Conservation (phyloP, 805 yeast species). For the Metschnikowia drakensbergensis region DNA sequence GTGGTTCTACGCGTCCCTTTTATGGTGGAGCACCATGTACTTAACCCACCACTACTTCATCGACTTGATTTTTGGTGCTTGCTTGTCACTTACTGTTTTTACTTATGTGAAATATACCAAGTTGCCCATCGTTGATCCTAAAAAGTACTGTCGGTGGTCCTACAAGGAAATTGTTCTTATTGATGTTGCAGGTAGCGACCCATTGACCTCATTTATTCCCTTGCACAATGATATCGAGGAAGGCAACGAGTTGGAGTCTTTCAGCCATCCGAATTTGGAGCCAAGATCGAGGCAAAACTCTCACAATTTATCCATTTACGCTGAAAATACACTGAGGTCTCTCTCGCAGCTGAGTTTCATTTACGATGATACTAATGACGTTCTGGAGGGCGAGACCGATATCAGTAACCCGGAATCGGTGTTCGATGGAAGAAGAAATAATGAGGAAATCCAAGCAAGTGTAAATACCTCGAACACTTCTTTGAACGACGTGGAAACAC, state of each 20-base stretch:
- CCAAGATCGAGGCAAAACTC: conserved; percentile 5
- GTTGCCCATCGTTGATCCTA: conserved; percentile 57
- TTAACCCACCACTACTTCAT: conserved; percentile 94
- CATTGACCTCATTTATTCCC: conserved; percentile 23
- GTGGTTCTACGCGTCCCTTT: conserved; percentile 79
- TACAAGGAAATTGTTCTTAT: conserved; percentile 38
- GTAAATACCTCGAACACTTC: conserved; percentile 35
- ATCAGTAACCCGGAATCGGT: conserved; percentile 39
- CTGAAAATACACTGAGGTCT: conserved; percentile 3
- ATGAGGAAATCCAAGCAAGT: conserved; percentile 23
- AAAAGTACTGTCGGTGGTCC: conserved; percentile 66
- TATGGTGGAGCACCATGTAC: conserved; percentile 99
- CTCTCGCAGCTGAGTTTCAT: conserved; percentile 6
- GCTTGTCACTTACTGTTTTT: conserved; percentile 69
- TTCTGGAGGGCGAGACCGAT: conserved; percentile 27
- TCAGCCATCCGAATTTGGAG: conserved; percentile 10
- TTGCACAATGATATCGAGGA: conserved; percentile 12
- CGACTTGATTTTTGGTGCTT: conserved; percentile 91
- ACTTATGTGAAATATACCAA: conserved; percentile 61
- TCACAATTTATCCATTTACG: background rate
- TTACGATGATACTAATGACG: conserved; percentile 1
- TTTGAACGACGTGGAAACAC: conserved; percentile 25
- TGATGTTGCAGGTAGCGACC: conserved; percentile 28
- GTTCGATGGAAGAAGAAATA: conserved; percentile 28
- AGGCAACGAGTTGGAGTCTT: conserved; percentile 6